Evolutionary conservation across 208 protist genomes (phyloP), one percentile per base, ranked within the genome.

Genomic region (Wallacemonas collosoma): DNA sequence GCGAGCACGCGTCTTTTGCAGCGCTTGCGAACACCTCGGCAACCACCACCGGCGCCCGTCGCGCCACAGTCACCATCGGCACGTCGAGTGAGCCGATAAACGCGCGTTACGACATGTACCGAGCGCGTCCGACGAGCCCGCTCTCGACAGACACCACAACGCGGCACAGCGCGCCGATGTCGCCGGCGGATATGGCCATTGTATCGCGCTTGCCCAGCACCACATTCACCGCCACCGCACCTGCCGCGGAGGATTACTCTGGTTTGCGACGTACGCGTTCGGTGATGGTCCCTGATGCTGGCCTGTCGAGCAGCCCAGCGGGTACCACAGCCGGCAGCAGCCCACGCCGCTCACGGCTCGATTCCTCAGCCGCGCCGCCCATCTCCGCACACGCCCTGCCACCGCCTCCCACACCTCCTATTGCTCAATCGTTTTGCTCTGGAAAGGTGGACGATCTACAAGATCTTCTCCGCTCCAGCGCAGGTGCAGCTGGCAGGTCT

Each of bases 121-220:
- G 14, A 3, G 41, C n/a, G 60, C 38, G 60, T 6, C 60, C 60
- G 12, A 65, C 60, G 40, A 65, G 60, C 50, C 60, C 60, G 9
- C 26, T 65, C 12, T 65, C 60, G 5, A 41, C 5, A 3, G 60
- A 65, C 5, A 17, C 8, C 12, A 44, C 56, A 8, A 5, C 15
- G 8, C 56, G 56, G 36, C 6, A n/a, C 6, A 15, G 36, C 56
- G 5, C 2, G 35, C 51, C 51, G 15, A 6, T 17, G 6, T 5
- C 5, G 51, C 15, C 5, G 51, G 51, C 41, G 44, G 57, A 9
- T 58, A 8, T 36, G 54, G 9, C 50, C 36, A 40, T 50, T 17
- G 47, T 54, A 44, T 60, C 48, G 15, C 17, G n/a, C 26, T 12
- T 50, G 58, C 15, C 51, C 51, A 56, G 51, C 51, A 50, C 45